phyloP scores from a whole-genome alignment of 2,329 filamentous ascomycete genomes.

The Celoporthe dispersa region DNA sequence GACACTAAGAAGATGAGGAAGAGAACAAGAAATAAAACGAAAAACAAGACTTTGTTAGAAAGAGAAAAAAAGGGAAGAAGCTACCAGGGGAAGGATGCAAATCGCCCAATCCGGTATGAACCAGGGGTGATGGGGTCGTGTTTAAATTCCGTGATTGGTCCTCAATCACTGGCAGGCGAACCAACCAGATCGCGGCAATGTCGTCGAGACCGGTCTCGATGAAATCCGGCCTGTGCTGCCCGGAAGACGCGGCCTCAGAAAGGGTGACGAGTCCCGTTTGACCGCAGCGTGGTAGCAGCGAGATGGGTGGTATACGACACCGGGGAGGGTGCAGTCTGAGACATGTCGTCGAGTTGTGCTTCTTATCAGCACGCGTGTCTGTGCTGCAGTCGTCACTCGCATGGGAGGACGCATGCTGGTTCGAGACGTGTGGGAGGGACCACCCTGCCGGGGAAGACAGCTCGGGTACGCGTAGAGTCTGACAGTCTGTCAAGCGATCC shows the following conservation, averaged over 20 bases:
- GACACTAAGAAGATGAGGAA: neutral
- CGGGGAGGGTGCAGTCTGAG: neutral
- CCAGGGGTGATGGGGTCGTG: slow-evolving; percentile 21
- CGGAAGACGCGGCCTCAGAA: slow-evolving; percentile 1
- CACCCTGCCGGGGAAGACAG: neutral
- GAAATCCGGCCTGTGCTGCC: slow-evolving; percentile 12
- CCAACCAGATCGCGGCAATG: slow-evolving; percentile 20
- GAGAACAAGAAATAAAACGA: neutral
- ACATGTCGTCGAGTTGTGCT: neutral
- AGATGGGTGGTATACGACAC: slow-evolving; percentile 1
- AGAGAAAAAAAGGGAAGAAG: slow-evolving; percentile 1
- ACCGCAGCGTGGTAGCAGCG: neutral
- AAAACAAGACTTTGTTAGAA: neutral
- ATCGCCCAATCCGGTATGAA: slow-evolving; percentile 25
- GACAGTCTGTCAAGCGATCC: slow-evolving; percentile 1
- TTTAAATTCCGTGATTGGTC: slow-evolving; percentile 28
- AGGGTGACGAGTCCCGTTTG: slow-evolving; percentile 8
- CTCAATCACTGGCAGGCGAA: slow-evolving; percentile 5
- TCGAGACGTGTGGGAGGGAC: neutral
- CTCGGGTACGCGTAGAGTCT: neutral
- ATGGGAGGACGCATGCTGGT: neutral
- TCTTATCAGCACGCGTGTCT: neutral
- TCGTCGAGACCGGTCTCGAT: slow-evolving; percentile 8
- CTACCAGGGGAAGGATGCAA: slow-evolving; percentile 18
- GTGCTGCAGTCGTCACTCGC: neutral